Evolutionary conservation across 371 early-diverging fungal species (phyloP).

Genomic region (Lichtheimia ornata): DNA sequence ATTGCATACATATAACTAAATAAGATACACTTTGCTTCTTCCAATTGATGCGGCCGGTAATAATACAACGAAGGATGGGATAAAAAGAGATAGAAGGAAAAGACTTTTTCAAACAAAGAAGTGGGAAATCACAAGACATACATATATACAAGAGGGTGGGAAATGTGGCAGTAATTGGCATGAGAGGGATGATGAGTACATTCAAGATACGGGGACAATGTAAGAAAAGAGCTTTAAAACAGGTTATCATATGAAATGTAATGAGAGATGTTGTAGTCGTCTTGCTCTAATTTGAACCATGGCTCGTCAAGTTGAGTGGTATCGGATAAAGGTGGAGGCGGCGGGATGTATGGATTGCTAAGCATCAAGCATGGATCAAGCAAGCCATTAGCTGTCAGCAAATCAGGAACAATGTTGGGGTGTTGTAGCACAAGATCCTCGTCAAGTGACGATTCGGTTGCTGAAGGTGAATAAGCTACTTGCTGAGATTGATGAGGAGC

Average conservation of each 20-base stretch:
- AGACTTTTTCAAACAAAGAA: too few relatives aligned
- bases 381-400: not conserved
- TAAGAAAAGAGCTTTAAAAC: conserved; percentile 1
- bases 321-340: conserved; percentile 2
- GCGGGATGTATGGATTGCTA: not conserved
- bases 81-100: too few relatives aligned
- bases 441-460: conserved; percentile 12
- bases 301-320: conserved; percentile 1
- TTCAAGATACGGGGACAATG: not conserved
- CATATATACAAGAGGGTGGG: not conserved
- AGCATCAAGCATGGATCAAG: not conserved
- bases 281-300: conserved; percentile 13
- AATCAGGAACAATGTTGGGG: not conserved
- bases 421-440: conserved; percentile 6
- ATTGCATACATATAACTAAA: conserved; percentile 1
- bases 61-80: too few relatives aligned
- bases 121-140: not conserved
- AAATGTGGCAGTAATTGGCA: not conserved
- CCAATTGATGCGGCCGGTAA: too few relatives aligned
- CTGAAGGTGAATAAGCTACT: not conserved
- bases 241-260: conserved; percentile 5
- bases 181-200: not conserved
- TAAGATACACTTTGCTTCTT: not conserved
- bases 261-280: not conserved
- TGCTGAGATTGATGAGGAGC: too few relatives aligned